These are phyloP conservation scores for Chamaecrista fasciculata DNA, from an alignment of 306 rosid species.

Conservation along the genomic window DNA sequence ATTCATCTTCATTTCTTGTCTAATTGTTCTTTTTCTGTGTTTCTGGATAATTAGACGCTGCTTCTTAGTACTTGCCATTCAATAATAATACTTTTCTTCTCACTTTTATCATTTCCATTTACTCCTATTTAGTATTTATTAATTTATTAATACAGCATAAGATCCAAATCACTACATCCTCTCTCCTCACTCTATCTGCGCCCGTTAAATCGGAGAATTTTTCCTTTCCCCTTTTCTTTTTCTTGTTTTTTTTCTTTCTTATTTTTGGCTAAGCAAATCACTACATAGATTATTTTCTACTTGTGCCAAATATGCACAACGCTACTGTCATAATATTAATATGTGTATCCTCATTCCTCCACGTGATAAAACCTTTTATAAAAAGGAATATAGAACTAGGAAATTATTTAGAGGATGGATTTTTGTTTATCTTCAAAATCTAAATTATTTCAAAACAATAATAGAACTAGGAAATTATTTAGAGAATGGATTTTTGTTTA, in stretches of 20 bases:
- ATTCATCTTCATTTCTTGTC: constrained; percentile 29
- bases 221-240: neutral
- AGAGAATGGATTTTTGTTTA: too few species aligned
- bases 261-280: too few species aligned
- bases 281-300: neutral
- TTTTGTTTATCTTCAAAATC: too few species aligned
- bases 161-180: neutral
- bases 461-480: too few species aligned
- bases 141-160: neutral
- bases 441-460: too few species aligned
- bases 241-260: neutral
- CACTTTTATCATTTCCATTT: neutral
- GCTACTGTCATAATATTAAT: neutral
- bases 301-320: neutral
- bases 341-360: neutral
- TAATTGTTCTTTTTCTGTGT: neutral
- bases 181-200: neutral
- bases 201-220: neutral
- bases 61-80: neutral
- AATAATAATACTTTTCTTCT: neutral
- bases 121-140: neutral
- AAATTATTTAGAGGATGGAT: too few species aligned
- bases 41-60: constrained; percentile 19
- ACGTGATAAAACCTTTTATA: neutral
- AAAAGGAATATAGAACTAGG: too few species aligned